phyloP scores from a whole-genome alignment of 306 rosid species.

The Quercus dentata region DNA sequence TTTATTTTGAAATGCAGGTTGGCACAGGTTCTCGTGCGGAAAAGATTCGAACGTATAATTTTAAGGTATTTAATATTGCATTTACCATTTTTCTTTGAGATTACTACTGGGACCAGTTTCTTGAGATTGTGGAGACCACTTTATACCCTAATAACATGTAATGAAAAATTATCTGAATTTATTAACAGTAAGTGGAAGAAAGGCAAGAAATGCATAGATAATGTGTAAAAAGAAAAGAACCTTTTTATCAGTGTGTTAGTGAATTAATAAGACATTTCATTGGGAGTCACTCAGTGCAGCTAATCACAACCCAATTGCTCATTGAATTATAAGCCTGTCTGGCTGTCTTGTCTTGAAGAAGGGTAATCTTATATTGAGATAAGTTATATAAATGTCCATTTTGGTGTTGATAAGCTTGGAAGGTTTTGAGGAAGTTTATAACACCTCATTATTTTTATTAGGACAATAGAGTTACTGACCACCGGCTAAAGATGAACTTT shows the following conservation, averaged over 20 bases:
- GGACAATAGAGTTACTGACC: slow-evolving; percentile 98
- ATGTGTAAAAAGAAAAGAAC: slow-evolving; percentile 1
- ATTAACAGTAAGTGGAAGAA: slow-evolving; percentile 7
- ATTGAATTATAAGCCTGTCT: not conserved
- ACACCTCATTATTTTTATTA: slow-evolving; percentile 20
- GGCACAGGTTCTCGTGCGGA: slow-evolving; percentile 98
- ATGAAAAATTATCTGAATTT: not conserved
- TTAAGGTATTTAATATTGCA: slow-evolving; percentile 57
- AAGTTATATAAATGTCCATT: not conserved
- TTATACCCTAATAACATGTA: not conserved
- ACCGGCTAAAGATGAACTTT: slow-evolving; percentile 79
- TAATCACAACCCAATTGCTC: not conserved
- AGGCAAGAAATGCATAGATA: not conserved
- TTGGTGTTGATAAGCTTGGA: not conserved
- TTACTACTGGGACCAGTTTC: not conserved
- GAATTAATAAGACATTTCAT: not conserved
- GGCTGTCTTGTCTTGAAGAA: slow-evolving; percentile 8
- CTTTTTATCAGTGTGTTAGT: not conserved
- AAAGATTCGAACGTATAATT: slow-evolving; percentile 90
- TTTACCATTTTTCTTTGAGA: not conserved
- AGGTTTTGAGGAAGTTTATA: slow-evolving; percentile 15
- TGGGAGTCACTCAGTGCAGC: slow-evolving; percentile 3
- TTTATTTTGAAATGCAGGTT: slow-evolving; percentile 52
- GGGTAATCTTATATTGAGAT: not conserved
- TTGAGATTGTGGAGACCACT: not conserved